Evolutionary conservation across 163 green algal genomes (phyloP), one percentile per base, ranked within the genome.

Genomic region (Chlamydomonas reinhardtii): DNA sequence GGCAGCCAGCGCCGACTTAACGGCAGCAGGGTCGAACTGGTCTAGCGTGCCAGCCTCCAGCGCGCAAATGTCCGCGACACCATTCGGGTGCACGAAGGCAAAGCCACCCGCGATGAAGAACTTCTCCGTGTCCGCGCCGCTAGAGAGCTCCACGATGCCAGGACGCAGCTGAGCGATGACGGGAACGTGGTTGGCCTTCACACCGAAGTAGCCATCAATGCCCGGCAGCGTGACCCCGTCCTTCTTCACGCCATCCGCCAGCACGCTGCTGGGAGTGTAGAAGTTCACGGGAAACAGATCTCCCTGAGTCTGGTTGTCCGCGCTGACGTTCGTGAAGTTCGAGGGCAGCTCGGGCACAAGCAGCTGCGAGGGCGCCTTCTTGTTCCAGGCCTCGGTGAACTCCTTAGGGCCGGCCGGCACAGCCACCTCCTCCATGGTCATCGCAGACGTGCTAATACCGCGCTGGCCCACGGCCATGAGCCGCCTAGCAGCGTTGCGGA

Each of bases 121-220:
- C 91, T 99, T 99, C 66, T 97, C 91, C 54, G 97, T 91, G 4
- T 98, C 95, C 62, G 96, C 97, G 83, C 98, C 97, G 37, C 92
- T 96, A 82, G 98, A 93, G 24, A 99, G 93, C 39, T 96, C 96
- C 4, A 99, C 93, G 11, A 99, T 86, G 22, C 98, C 98, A 6
- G 98, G 98, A 81, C 94, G 94, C 31, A 99, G 94, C 94, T 99
- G 96, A 24, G 98, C 96, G 20, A 99, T 97, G 48, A 96, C 98
- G 20, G 98, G 97, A 34, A 99, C 98, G 92, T 99, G 98, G 64
- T 98, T 98, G 52, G 98, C 96, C 92, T 99, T 98, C n/a, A 99
- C 92, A 37, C 98, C 98, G 93, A 99, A 99, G 90, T 99, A 95
- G 69, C 98, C 98, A 64, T 97, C 97, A 25, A 96, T 92, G 62